Evolutionary conservation across 2,329 filamentous ascomycete genomes (phyloP).

Genomic region (Tolypocladium tropicale): DNA sequence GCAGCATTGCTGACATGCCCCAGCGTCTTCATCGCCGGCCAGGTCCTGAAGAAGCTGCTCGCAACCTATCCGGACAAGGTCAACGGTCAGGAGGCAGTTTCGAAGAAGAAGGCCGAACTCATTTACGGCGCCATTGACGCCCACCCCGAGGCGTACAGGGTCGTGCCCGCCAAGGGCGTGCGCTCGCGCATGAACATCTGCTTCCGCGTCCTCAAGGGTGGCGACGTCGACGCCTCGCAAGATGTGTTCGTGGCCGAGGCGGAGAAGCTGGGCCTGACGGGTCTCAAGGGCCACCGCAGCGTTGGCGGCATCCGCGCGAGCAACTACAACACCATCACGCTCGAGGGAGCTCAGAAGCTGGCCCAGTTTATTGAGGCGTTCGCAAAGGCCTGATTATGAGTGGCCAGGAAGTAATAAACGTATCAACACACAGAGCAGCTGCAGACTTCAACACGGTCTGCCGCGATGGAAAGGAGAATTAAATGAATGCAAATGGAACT

Average conservation of each 20-base stretch:
- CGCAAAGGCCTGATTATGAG: conserved; percentile 24
- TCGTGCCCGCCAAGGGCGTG: conserved; percentile 65
- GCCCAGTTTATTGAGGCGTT: conserved; percentile 50
- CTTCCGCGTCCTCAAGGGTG: conserved; percentile 59
- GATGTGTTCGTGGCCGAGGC: conserved; percentile 70
- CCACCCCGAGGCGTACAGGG: conserved; percentile 58
- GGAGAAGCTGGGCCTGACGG: conserved; percentile 57
- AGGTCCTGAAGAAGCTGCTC: conserved; percentile 72
- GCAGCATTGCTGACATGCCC: background rate
- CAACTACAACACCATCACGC: conserved; percentile 80
- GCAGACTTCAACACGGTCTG: background rate
- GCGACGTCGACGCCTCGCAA: conserved; percentile 59
- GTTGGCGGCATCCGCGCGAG: conserved; percentile 78
- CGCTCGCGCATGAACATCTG: conserved; percentile 94
- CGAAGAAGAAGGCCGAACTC: conserved; percentile 62
- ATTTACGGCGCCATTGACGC: conserved; percentile 73
- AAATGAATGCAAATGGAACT: background rate
- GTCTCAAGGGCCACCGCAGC: conserved; percentile 79
- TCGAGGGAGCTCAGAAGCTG: conserved; percentile 58
- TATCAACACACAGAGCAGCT: background rate
- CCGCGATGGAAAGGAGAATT: background rate
- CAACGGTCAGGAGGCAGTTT: conserved; percentile 62
- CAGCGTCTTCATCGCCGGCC: conserved; percentile 80
- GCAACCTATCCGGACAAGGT: conserved; percentile 57
- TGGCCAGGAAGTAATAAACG: background rate